These are phyloP conservation scores for Yarrowia keelungensis DNA, from an alignment of 805 yeast genomes.

Conservation along the genomic window DNA sequence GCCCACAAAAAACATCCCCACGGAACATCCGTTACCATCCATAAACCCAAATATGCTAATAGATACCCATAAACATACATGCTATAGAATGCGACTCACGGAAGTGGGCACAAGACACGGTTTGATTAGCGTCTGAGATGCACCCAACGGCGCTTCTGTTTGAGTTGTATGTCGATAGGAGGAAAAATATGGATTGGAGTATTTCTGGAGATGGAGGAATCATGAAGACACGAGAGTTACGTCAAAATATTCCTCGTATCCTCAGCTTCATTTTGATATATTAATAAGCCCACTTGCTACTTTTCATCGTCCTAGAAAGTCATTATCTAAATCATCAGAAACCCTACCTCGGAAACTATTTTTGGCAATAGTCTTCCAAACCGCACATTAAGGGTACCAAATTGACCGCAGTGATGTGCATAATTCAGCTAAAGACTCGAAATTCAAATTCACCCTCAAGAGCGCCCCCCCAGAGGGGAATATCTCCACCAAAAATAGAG, in stretches of 20 bases:
- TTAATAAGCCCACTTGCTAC: background rate
- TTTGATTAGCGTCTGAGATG: conserved; percentile 16
- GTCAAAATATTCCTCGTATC: background rate
- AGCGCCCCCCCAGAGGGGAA: background rate
- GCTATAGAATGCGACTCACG: conserved; percentile 7
- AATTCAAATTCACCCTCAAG: background rate
- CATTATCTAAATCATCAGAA: background rate
- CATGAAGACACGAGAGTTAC: too few species aligned
- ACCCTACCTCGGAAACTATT: background rate
- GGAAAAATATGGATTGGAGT: background rate
- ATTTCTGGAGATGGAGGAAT: background rate
- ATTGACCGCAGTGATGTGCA: background rate
- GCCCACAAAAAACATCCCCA: background rate
- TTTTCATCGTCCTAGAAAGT: background rate
- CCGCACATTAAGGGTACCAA: background rate
- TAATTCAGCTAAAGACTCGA: background rate
- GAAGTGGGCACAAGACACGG: conserved; percentile 5
- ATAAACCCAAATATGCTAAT: conserved; percentile 9
- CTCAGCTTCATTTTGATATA: background rate
- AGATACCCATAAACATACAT: conserved; percentile 10
- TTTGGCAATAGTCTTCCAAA: background rate
- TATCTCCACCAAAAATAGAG: background rate
- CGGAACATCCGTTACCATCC: background rate
- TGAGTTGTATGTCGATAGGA: background rate
- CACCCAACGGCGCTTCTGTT: background rate